Evolutionary conservation across 139 green algal species (phyloP).

Genomic region (Gonium pectorale): DNA sequence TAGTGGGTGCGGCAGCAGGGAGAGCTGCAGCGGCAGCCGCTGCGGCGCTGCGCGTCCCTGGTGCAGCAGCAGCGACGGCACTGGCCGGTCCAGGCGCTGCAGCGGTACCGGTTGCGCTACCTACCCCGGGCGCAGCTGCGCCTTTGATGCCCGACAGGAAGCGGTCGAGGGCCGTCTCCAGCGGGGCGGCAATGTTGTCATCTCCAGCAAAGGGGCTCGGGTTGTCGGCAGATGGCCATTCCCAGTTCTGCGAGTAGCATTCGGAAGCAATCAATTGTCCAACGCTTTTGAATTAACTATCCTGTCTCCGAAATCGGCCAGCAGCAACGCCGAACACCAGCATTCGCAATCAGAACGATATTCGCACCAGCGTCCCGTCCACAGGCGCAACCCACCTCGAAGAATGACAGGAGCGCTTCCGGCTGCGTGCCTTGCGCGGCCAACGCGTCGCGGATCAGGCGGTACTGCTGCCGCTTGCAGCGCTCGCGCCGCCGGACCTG

Average conservation of each 20-base stretch:
- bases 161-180: background rate
- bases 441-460: background rate
- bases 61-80: too few relatives aligned
- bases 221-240: background rate
- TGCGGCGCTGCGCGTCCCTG: too few relatives aligned
- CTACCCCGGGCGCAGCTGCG: background rate
- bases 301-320: too few relatives aligned
- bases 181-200: background rate
- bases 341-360: too few relatives aligned
- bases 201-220: conserved; percentile 5
- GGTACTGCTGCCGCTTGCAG: conserved; percentile 15
- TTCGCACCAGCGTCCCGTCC: background rate
- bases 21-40: too few relatives aligned
- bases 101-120: background rate
- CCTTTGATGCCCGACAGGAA: background rate
- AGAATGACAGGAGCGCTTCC: background rate
- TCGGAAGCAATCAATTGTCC: background rate
- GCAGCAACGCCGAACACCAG: too few relatives aligned
- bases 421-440: background rate
- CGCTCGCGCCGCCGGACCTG: conserved; percentile 39
- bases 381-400: background rate
- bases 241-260: background rate
- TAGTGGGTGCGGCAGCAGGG: background rate
- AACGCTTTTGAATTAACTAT: too few relatives aligned
- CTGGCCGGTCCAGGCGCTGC: too few relatives aligned